Evolutionary conservation across 176 grass and related monocot genomes (phyloP).

Genomic region (Hsuehochloa calcarea): DNA sequence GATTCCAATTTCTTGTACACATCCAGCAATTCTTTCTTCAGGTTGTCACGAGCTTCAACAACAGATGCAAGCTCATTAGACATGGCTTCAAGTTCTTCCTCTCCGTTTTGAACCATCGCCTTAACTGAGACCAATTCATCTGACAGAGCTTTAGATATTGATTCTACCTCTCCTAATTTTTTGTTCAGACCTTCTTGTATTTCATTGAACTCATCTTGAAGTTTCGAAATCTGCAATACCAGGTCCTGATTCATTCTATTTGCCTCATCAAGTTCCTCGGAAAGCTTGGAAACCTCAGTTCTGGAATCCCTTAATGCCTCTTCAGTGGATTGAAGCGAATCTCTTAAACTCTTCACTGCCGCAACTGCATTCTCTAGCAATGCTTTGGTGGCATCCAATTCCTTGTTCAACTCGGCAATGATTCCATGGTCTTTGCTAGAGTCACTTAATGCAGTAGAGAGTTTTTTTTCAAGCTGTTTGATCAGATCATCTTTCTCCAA

Average conservation of each 20-base stretch:
- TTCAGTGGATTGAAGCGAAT: conserved; percentile 56
- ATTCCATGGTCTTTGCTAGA: conserved; percentile 52
- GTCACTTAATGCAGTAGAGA: conserved; percentile 60
- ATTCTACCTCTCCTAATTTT: conserved; percentile 72
- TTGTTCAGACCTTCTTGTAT: conserved; percentile 50
- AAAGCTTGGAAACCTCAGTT: conserved; percentile 63
- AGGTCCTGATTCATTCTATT: conserved; percentile 68
- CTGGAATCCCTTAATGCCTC: conserved; percentile 55
- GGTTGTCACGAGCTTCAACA: conserved; percentile 57
- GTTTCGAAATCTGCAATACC: conserved; percentile 56
- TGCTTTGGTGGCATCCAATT: conserved; percentile 54
- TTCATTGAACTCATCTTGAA: conserved; percentile 63
- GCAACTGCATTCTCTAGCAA: conserved; percentile 62
- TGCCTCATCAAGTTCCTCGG: conserved; percentile 60
- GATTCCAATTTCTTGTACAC: conserved; percentile 88
- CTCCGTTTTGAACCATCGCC: conserved; percentile 57
- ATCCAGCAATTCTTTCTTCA: conserved; percentile 83
- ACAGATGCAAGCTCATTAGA: conserved; percentile 59
- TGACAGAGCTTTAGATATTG: conserved; percentile 57
- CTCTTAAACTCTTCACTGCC: conserved; percentile 54
- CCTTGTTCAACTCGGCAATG: conserved; percentile 64
- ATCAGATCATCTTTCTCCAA: conserved; percentile 63
- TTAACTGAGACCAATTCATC: conserved; percentile 75
- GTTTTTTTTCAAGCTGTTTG: conserved; percentile 70
- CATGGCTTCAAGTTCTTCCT: conserved; percentile 59